Percentiles rank a stretch among this genome's conserved stretches.
phyloP scores from a whole-genome alignment of 495 filamentous ascomycete species.

The Eremomyces bilateralis region DNA sequence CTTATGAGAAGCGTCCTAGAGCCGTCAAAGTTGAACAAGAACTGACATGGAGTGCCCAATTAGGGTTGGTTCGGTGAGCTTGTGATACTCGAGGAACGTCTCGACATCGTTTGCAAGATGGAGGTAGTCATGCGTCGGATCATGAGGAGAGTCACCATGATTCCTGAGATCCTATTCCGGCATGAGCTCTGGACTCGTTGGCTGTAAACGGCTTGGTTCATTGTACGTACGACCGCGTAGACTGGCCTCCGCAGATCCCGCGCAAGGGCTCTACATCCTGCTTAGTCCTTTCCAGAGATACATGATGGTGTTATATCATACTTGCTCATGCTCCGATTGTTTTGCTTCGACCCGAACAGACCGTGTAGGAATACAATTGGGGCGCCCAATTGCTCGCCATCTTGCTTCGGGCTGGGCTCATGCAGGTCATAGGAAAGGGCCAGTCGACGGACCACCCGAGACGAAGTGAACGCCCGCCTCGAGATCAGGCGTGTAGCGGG shows the following conservation, averaged over 20 bases:
- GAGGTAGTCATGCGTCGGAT: conserved; percentile 54
- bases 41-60: conserved; percentile 98
- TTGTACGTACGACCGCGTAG: conserved; percentile 46
- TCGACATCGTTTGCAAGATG: conserved; percentile 75
- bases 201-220: not conserved
- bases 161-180: conserved; percentile 62
- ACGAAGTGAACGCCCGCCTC: too few species aligned
- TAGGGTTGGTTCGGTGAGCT: conserved; percentile 44
- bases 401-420: conserved; percentile 19
- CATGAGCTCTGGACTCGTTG: not conserved
- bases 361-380: conserved; percentile 74
- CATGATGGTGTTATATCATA: conserved; percentile 26
- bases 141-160: conserved; percentile 77
- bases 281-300: not conserved
- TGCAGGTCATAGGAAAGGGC: conserved; percentile 36
- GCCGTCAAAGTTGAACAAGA: too few species aligned
- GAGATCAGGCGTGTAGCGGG: too few species aligned
- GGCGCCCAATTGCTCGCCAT: conserved; percentile 28
- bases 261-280: conserved; percentile 44
- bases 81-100: conserved; percentile 56
- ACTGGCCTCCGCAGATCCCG: conserved; percentile 60
- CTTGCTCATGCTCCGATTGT: conserved; percentile 92
- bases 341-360: conserved; percentile 88
- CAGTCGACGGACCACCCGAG: too few species aligned
- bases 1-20: too few species aligned